Base-by-base conservation (phyloP, 192 early-diverging fungal species). In the Borealophlyctis nickersoniae region DNA sequence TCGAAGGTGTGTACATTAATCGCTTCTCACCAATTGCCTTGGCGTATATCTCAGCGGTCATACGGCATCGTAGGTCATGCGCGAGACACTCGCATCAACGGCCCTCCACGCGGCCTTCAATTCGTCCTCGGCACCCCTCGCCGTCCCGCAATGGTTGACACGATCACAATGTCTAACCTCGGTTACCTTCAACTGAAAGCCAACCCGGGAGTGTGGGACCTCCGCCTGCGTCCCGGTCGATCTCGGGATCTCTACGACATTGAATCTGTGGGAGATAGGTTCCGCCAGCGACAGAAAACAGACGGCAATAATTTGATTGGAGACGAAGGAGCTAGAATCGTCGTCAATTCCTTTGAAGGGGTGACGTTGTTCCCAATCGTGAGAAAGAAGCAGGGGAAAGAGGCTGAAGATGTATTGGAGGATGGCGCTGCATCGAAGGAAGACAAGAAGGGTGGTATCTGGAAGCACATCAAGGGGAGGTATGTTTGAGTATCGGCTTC, bases 151-250 rank as follows among this genome's bases (percentile, higher is more conserved):
- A 81, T 88, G 36, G 86, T 88, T 0, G 96, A 95, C 63, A 99
- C 95, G 2, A 92, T 96, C 45, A 92, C 96, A 0, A 99, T 99
- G 96, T 92, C 92, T n/a, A 99, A 99, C 45, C 81, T 95, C 16
- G 96, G 96, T 2, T 99, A 99, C 65, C 75, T 99, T 56, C 96
- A 99, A 74, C 81, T 99, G 52, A 93, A 95, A 70, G 94, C 94
- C 3, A 85, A 85, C 60, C 93, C 95, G 7, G 95, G 95, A 54
- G 82, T 92, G 2, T 99, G 93, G 94, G 70, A 73, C 34, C 80
- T 99, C 49, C 64, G 73, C 11, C 71, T 97, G 23, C 83, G 96
- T 29, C 81, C 84, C 14, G 96, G 96, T 0, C 86, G 90, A 14
- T 94, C 94, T 0, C 63, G 67, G 1, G 86, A 96, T 27, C 73